These are phyloP conservation scores for Ceratocystis colombiana DNA, from an alignment of 2,329 filamentous ascomycete genomes.

Conservation along the genomic window DNA sequence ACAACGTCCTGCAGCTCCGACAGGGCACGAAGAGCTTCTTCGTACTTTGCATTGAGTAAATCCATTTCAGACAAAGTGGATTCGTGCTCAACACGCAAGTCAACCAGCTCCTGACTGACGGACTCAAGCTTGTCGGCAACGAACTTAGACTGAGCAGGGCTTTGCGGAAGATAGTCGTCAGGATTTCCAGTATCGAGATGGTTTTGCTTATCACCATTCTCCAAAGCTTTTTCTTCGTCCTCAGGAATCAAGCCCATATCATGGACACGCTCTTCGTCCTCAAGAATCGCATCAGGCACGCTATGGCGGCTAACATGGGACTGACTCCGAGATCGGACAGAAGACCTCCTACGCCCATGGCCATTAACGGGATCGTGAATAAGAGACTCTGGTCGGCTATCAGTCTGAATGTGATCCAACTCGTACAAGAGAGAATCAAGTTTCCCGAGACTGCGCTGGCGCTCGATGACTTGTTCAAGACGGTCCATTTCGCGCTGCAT, in stretches of 20 bases:
- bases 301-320: slow-evolving; percentile 36
- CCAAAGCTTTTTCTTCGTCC: slow-evolving; percentile 26
- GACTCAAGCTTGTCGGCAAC: slow-evolving; percentile 87
- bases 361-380: slow-evolving; percentile 18
- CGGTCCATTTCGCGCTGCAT: slow-evolving; percentile 96
- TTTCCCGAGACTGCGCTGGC: slow-evolving; percentile 88
- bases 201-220: slow-evolving; percentile 16
- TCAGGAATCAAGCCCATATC: slow-evolving; percentile 29
- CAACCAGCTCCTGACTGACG: slow-evolving; percentile 83
- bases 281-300: slow-evolving; percentile 47
- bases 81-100: slow-evolving; percentile 85
- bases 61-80: slow-evolving; percentile 71
- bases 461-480: slow-evolving; percentile 87
- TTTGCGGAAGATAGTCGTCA: slow-evolving; percentile 46
- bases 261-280: slow-evolving; percentile 40
- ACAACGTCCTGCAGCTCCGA: slow-evolving; percentile 76
- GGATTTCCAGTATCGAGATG: slow-evolving; percentile 21
- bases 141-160: slow-evolving; percentile 70
- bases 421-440: slow-evolving; percentile 87
- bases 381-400: slow-evolving; percentile 31
- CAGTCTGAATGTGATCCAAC: slow-evolving; percentile 56
- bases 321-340: slow-evolving; percentile 32
- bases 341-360: slow-evolving; percentile 34
- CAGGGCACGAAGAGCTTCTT: slow-evolving; percentile 71
- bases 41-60: slow-evolving; percentile 75